A percentile compares a stretch with the other conserved stretches of the same genome.
These are phyloP conservation scores for Kurtzmaniella quercitrusa DNA, from an alignment of 1,139 yeast species.

Conservation along the genomic window DNA sequence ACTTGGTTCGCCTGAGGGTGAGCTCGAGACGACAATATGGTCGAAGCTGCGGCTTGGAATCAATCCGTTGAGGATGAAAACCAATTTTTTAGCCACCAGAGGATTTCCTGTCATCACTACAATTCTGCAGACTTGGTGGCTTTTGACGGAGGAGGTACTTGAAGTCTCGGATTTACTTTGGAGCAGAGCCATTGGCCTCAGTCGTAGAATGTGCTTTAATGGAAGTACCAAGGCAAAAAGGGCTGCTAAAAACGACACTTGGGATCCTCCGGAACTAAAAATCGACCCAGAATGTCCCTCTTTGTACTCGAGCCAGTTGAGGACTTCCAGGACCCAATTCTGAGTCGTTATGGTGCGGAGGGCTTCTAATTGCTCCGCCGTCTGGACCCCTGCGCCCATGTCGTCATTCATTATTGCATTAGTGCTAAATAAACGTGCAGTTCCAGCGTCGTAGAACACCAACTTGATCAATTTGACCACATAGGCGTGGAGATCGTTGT, in stretches of 20 bases:
- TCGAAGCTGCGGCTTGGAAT: constrained; percentile 23
- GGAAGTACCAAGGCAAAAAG: constrained; percentile 42
- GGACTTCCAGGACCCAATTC: constrained; percentile 55
- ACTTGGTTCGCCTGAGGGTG: not conserved
- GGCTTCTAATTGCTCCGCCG: not conserved
- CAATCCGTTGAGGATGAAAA: constrained; percentile 51
- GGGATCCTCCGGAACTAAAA: not conserved
- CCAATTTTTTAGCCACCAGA: constrained; percentile 54
- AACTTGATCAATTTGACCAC: constrained; percentile 33
- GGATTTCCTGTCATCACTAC: constrained; percentile 60
- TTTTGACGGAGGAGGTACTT: constrained; percentile 8
- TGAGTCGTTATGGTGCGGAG: constrained; percentile 22
- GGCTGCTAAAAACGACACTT: constrained; percentile 37
- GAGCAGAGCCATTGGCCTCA: constrained; percentile 25
- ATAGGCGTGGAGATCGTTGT: constrained; percentile 35
- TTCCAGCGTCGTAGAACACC: constrained; percentile 36
- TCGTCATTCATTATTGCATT: constrained; percentile 25
- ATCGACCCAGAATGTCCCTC: constrained; percentile 36
- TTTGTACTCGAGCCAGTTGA: constrained; percentile 60
- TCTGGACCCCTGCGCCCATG: not conserved
- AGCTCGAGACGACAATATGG: not conserved
- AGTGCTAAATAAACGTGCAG: constrained; percentile 43
- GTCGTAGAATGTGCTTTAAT: constrained; percentile 29
- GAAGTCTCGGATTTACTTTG: constrained; percentile 5
- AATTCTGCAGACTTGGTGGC: constrained; percentile 38